phyloP scores from a whole-genome alignment of 495 filamentous ascomycete genomes.

The Opeltia flavorubescens region DNA sequence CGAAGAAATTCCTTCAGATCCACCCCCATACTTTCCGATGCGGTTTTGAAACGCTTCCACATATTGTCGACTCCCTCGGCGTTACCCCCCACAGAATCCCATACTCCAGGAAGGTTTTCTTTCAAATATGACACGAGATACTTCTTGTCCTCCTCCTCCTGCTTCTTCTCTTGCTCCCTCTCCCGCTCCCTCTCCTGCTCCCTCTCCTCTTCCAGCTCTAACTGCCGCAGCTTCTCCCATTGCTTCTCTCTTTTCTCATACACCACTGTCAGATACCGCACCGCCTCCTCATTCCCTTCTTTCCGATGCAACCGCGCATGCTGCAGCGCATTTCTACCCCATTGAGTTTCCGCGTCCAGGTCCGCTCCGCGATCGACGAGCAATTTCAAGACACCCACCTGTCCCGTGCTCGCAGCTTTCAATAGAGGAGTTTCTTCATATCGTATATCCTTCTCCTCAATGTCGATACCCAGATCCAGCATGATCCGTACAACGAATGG shows the following conservation, averaged over 20 bases:
- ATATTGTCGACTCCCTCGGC: no score
- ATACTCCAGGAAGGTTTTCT: no score
- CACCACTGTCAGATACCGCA: neutral
- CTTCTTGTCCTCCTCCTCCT: no score
- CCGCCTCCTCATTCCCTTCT: neutral
- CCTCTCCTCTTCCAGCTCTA: no score
- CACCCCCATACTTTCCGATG: no score
- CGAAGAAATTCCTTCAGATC: no score
- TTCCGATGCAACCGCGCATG: slow-evolving; percentile 3
- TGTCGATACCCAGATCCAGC: slow-evolving; percentile 2
- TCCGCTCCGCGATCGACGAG: slow-evolving; percentile 4
- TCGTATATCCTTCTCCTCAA: slow-evolving; percentile 1
- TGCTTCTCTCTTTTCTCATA: neutral
- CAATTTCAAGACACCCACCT: neutral
- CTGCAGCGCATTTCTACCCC: slow-evolving; percentile 2
- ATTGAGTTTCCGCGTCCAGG: neutral
- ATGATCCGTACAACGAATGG: neutral
- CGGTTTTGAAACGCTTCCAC: no score
- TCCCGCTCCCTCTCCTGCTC: no score
- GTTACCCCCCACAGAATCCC: no score
- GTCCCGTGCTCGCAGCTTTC: slow-evolving; percentile 7
- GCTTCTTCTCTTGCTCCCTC: no score
- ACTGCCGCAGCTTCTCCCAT: no score
- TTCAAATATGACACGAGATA: no score
- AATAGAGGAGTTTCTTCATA: slow-evolving; percentile 6